A percentile compares a stretch with the other conserved stretches of the same genome.
Evolutionary conservation across 352 stramenopile genomes (phyloP).

Genomic region (Pythium chondricola): DNA sequence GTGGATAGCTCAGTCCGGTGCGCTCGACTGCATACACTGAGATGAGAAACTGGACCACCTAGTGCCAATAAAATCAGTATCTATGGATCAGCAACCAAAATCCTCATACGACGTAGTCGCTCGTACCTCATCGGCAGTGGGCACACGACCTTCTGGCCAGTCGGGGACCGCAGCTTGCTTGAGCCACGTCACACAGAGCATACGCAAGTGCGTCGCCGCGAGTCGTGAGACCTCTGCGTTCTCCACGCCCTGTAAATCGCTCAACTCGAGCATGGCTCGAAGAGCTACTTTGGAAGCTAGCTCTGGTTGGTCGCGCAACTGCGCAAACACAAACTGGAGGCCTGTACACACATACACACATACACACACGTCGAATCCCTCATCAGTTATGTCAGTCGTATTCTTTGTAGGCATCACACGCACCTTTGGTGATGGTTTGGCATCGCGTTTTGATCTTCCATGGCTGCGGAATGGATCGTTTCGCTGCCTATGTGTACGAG

Average conservation of each 20-base stretch:
- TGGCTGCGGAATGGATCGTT: constrained; percentile 39
- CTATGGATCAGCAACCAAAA: neutral
- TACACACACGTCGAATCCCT: neutral
- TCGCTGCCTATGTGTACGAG: constrained; percentile 34
- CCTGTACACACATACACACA: neutral
- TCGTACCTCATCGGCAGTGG: constrained; percentile 41
- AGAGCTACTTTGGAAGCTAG: constrained; percentile 15
- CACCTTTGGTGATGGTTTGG: constrained; percentile 37
- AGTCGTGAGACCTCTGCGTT: constrained; percentile 34
- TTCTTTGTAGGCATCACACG: no score
- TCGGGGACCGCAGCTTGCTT: constrained; percentile 26
- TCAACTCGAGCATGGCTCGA: constrained; percentile 60
- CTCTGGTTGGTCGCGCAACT: constrained; percentile 20
- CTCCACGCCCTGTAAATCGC: constrained; percentile 56
- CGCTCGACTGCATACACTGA: constrained; percentile 73
- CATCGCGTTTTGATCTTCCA: constrained; percentile 53
- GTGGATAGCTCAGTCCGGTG: constrained; percentile 52
- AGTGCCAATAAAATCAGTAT: no score
- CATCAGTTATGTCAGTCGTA: no score
- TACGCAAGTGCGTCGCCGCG: constrained; percentile 47
- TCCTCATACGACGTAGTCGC: no score
- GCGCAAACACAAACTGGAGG: constrained; percentile 29
- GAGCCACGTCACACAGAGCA: constrained; percentile 49
- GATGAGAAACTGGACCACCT: constrained; percentile 4
- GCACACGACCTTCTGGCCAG: constrained; percentile 32